phyloP scores from a whole-genome alignment of 1,284 basidiomycete species.

The Ustilago bromivora region DNA sequence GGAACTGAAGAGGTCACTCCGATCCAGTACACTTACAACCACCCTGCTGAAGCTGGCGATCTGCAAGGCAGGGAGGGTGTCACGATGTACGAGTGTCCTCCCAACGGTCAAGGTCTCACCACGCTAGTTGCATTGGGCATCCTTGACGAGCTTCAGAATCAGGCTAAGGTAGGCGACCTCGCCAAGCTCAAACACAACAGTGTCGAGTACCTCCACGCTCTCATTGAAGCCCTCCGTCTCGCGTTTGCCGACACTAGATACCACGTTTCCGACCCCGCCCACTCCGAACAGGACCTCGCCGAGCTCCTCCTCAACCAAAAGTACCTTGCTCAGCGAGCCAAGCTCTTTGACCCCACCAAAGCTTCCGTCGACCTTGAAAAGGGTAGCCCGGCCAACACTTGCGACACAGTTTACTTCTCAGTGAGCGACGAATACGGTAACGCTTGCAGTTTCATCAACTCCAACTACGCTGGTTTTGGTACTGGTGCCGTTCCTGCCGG shows the following conservation, averaged over 20 bases:
- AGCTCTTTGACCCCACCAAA: conserved; percentile 79
- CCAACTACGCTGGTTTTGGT: conserved; percentile 78
- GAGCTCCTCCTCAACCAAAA: conserved; percentile 72
- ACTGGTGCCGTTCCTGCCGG: conserved; percentile 83
- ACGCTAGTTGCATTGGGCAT: conserved; percentile 92
- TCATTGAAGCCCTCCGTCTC: conserved; percentile 83
- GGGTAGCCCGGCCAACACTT: conserved; percentile 82
- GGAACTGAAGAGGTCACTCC: conserved; percentile 84
- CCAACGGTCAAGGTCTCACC: conserved; percentile 95
- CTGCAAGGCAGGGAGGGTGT: conserved; percentile 73
- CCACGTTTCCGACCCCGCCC: conserved; percentile 88
- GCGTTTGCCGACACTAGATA: conserved; percentile 85
- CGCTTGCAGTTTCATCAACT: conserved; percentile 93
- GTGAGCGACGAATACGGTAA: conserved; percentile 81
- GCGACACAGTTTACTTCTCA: conserved; percentile 93
- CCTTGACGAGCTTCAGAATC: conserved; percentile 83
- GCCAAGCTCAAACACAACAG: conserved; percentile 87
- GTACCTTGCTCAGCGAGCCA: conserved; percentile 84
- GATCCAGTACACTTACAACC: conserved; percentile 85
- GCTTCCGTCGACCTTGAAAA: conserved; percentile 78
- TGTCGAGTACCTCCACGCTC: conserved; percentile 84
- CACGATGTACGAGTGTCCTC: conserved; percentile 78
- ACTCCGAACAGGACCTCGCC: conserved; percentile 77
- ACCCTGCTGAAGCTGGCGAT: conserved; percentile 41
- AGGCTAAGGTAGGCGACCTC: conserved; percentile 79